phyloP scores from a whole-genome alignment of 208 protist genomes.

The Leishmania aethiopica region DNA sequence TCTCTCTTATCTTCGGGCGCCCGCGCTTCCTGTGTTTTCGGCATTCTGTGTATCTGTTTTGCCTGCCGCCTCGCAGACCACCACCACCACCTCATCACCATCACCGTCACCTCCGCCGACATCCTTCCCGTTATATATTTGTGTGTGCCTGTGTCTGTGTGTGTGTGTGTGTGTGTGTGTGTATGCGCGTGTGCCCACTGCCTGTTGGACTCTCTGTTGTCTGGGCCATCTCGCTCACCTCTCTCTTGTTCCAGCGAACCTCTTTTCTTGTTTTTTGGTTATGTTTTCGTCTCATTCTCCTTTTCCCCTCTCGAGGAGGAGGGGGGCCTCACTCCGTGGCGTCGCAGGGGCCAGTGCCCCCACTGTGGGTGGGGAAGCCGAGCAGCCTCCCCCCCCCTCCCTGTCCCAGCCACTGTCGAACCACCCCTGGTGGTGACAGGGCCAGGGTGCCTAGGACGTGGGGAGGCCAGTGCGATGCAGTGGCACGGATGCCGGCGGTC shows the following conservation, averaged over 20 bases:
- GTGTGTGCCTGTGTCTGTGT: not conserved
- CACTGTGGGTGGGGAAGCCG: no score
- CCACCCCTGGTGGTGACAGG: no score
- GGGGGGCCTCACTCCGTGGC: no score
- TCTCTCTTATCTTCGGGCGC: not conserved
- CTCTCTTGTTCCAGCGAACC: not conserved
- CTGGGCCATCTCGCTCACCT: not conserved
- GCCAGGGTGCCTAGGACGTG: no score
- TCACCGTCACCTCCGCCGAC: not conserved
- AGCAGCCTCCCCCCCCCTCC: not conserved
- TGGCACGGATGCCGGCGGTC: no score
- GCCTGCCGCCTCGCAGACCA: not conserved
- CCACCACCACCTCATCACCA: not conserved
- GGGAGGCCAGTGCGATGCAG: no score
- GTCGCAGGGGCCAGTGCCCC: no score
- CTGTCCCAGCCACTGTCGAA: no score
- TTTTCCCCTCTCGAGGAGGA: no score
- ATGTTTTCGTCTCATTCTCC: not conserved
- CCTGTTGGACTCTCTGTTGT: no score
- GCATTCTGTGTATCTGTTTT: not conserved
- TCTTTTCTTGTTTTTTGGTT: constrained; percentile 6
- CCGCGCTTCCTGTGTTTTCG: not conserved
- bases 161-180: constrained; percentile 9
- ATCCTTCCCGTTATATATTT: not conserved
- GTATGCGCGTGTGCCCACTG: not conserved